phyloP scores from a whole-genome alignment of 2,329 filamentous ascomycete genomes.

The Byssoonygena ceratinophila region DNA sequence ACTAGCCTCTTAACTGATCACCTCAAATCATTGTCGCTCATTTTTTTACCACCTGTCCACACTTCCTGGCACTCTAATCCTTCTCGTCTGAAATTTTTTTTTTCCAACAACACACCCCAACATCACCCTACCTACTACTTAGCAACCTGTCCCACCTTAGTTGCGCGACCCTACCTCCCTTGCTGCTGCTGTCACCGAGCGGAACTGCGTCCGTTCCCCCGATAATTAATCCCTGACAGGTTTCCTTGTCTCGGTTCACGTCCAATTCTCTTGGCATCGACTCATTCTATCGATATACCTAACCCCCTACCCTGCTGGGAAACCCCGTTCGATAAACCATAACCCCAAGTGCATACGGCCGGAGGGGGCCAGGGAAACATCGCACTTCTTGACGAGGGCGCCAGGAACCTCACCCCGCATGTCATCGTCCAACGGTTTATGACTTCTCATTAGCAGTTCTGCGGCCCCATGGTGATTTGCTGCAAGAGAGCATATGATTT shows the following conservation, averaged over 20 bases:
- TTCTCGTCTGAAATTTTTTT: no score
- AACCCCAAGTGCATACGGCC: not conserved
- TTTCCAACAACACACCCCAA: not conserved
- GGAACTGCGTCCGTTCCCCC: slow-evolving; percentile 8
- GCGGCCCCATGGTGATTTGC: not conserved
- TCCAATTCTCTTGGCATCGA: slow-evolving; percentile 1
- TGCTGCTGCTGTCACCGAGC: not conserved
- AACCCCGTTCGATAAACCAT: not conserved
- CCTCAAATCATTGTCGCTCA: not conserved
- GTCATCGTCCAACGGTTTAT: not conserved
- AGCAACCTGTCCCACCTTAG: not conserved
- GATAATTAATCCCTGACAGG: slow-evolving; percentile 4
- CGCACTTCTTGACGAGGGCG: not conserved
- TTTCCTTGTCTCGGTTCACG: slow-evolving; percentile 8
- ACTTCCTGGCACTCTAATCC: not conserved
- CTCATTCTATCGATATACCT: not conserved
- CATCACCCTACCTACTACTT: not conserved
- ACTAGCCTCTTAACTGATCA: no score
- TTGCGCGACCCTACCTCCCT: not conserved
- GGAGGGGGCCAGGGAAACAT: not conserved
- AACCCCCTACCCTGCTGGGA: not conserved
- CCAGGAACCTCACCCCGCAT: not conserved
- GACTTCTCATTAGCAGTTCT: not conserved
- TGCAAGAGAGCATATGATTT: not conserved
- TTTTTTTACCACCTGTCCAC: not conserved